Conservation (phyloP, 2,329 filamentous ascomycete genomes). For the Trichoderma cornu-damae region DNA sequence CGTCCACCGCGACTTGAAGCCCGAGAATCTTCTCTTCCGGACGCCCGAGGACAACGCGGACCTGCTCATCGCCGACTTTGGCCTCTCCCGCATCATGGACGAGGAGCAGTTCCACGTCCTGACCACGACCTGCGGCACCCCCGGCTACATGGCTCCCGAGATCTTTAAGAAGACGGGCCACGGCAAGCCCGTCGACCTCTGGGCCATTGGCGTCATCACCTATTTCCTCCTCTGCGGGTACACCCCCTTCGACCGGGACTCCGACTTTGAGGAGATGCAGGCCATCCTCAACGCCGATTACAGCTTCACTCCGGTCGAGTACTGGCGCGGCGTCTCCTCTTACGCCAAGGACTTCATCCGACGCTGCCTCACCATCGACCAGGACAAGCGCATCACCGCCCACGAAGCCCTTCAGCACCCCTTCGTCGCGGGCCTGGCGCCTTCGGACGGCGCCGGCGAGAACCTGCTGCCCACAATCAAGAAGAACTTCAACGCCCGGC, state of each 20-base stretch:
- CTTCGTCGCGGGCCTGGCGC: slow-evolving; percentile 54
- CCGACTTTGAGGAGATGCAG: slow-evolving; percentile 98
- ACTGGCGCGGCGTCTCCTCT: slow-evolving; percentile 90
- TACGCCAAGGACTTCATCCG: slow-evolving; percentile 88
- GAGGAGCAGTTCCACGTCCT: slow-evolving; percentile 97
- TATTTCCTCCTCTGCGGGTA: slow-evolving; percentile 98
- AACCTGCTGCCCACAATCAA: slow-evolving; percentile 64
- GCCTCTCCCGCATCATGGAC: slow-evolving; percentile 94
- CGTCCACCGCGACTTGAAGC: slow-evolving; percentile 95
- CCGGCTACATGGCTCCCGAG: slow-evolving; percentile 98
- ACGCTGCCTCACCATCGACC: slow-evolving; percentile 85
- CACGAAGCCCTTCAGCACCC: slow-evolving; percentile 68
- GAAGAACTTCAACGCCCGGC: slow-evolving; percentile 68
- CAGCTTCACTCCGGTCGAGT: slow-evolving; percentile 87
- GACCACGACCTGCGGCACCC: slow-evolving; percentile 95
- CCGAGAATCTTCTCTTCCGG: slow-evolving; percentile 92
- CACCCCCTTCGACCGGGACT: slow-evolving; percentile 95
- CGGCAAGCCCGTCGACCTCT: slow-evolving; percentile 95
- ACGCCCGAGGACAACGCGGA: slow-evolving; percentile 98
- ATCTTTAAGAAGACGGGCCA: slow-evolving; percentile 99
- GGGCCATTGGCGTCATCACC: slow-evolving; percentile 97
- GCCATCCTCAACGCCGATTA: slow-evolving; percentile 96
- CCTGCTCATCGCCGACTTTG: slow-evolving; percentile 94
- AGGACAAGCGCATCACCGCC: slow-evolving; percentile 80
- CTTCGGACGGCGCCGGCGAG: slow-evolving; percentile 46